phyloP scores from a whole-genome alignment of 306 rosid species.

The Fragaria ananassa region DNA sequence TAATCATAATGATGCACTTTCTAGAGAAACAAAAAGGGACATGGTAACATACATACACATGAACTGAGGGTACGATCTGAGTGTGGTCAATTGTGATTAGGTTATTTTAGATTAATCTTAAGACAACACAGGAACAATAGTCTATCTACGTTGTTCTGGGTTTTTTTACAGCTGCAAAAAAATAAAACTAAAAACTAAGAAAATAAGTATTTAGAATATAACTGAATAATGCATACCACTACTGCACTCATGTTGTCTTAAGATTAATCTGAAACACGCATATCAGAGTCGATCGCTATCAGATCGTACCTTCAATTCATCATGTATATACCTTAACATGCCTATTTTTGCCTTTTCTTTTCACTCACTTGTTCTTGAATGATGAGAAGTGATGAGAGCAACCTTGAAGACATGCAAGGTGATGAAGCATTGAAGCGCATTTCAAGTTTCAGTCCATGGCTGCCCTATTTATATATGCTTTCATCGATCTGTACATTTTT shows the following conservation, averaged over 20 bases:
- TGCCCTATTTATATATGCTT: not conserved
- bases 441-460: not conserved
- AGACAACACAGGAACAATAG: not conserved
- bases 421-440: not conserved
- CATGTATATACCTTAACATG: not conserved
- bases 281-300: not conserved
- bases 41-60: not conserved
- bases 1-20: not conserved
- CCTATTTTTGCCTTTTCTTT: not conserved
- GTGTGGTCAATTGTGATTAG: not conserved
- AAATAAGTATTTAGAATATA: not conserved
- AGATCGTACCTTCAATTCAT: not conserved
- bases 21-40: not conserved
- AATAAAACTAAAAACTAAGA: not conserved
- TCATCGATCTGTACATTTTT: not conserved
- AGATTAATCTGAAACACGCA: not conserved
- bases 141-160: too few species aligned
- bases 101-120: not conserved
- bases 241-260: not conserved
- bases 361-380: not conserved
- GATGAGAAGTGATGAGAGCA: not conserved
- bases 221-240: not conserved
- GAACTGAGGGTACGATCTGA: not conserved
- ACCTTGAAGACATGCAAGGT: not conserved
- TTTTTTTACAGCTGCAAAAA: not conserved